Evolutionary conservation across 768 basidiomycete species (phyloP).

Genomic region (Favolaschia claudopus): DNA sequence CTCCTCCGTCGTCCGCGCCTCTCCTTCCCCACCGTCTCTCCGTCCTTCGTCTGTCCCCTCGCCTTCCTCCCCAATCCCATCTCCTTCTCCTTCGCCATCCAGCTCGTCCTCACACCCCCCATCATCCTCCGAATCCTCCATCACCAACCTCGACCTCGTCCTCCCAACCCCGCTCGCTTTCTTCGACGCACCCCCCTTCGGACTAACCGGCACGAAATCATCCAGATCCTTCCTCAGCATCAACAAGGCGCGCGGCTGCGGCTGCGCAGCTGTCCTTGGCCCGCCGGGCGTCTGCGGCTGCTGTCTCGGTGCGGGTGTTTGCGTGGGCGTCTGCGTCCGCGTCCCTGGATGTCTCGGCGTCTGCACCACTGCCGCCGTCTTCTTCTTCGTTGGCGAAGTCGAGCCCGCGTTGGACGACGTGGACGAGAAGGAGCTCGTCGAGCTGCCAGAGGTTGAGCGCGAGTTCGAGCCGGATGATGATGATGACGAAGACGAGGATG

Average conservation of each 20-base stretch:
- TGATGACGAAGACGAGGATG: slow-evolving; percentile 40
- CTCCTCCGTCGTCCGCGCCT: slow-evolving; percentile 72
- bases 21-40: slow-evolving; percentile 27
- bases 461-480: too few relatives aligned
- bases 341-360: too few relatives aligned
- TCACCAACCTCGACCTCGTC: slow-evolving; percentile 19
- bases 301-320: slow-evolving; percentile 18
- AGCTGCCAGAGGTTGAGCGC: slow-evolving; percentile 52
- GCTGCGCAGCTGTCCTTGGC: slow-evolving; percentile 24
- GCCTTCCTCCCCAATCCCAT: slow-evolving; percentile 12
- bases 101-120: slow-evolving; percentile 9
- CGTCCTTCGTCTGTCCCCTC: slow-evolving; percentile 15
- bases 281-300: neutral
- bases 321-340: slow-evolving; percentile 8
- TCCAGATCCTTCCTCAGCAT: slow-evolving; percentile 75
- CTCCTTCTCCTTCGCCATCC: slow-evolving; percentile 15
- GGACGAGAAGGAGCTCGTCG: slow-evolving; percentile 49
- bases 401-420: slow-evolving; percentile 52
- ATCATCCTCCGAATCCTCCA: neutral
- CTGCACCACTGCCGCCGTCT: slow-evolving; percentile 25
- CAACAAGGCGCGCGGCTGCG: slow-evolving; percentile 60
- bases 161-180: slow-evolving; percentile 6
- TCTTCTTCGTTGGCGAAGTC: slow-evolving; percentile 54
- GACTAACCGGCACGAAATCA: slow-evolving; percentile 79
- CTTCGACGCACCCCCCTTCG: slow-evolving; percentile 42